Conservation (phyloP, 2,329 filamentous ascomycete genomes). For the Sporothrix curviconia region DNA sequence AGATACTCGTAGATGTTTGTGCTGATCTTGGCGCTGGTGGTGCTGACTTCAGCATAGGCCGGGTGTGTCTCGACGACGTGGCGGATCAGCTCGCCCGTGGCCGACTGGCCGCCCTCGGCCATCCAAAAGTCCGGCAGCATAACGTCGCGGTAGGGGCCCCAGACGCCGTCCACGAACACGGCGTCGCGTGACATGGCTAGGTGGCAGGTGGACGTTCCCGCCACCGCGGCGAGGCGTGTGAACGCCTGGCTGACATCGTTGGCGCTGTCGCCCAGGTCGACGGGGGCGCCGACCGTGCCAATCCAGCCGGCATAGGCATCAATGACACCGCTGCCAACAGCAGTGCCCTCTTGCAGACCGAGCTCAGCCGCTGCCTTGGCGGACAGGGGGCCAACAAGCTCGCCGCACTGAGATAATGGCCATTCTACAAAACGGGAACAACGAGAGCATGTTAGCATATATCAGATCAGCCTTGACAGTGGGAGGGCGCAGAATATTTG, state of each 20-base stretch:
- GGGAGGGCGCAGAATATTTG: constrained; percentile 20
- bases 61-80: constrained; percentile 94
- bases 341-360: constrained; percentile 78
- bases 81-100: constrained; percentile 88
- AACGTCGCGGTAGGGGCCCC: constrained; percentile 95
- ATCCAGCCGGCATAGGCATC: constrained; percentile 99
- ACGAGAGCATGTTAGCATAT: constrained; percentile 3
- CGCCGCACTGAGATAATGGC: constrained; percentile 87
- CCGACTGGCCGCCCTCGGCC: constrained; percentile 93
- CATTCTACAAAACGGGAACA: constrained; percentile 57
- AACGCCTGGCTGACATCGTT: constrained; percentile 93
- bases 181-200: constrained; percentile 90
- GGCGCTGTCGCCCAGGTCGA: constrained; percentile 64
- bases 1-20: constrained; percentile 93
- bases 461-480: too few species aligned
- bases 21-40: constrained; percentile 69
- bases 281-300: constrained; percentile 95
- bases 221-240: constrained; percentile 84
- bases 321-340: constrained; percentile 92
- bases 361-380: constrained; percentile 77
- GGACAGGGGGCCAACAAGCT: constrained; percentile 78
- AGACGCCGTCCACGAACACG: constrained; percentile 91
- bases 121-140: constrained; percentile 91
- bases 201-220: constrained; percentile 95
- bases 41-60: constrained; percentile 69